Evolutionary conservation across 495 filamentous ascomycete genomes (phyloP).

Genomic region (Penicillium canescens): DNA sequence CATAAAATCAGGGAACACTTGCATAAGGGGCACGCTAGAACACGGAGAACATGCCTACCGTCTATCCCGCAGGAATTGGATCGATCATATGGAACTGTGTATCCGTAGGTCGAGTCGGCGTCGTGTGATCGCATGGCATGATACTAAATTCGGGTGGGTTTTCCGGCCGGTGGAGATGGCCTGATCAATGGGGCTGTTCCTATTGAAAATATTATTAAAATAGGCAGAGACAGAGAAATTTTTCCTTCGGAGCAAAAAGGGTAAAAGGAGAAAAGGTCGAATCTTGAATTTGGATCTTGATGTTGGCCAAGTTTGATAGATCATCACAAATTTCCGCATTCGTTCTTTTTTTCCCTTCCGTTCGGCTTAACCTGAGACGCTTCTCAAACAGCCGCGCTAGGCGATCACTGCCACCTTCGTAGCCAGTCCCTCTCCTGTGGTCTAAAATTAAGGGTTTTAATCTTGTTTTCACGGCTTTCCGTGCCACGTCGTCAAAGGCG

Average conservation of each 20-base stretch:
- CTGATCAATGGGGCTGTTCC: conserved; percentile 15
- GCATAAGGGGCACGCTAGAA: conserved; percentile 1
- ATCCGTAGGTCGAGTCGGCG: not conserved
- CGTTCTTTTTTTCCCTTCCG: conserved; percentile 1
- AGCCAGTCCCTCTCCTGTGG: conserved; percentile 1
- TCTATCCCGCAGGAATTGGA: not conserved
- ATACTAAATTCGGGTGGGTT: conserved; percentile 6
- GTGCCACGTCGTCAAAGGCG: not conserved
- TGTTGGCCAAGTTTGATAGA: not conserved
- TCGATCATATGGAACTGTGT: not conserved
- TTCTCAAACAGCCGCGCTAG: conserved; percentile 21
- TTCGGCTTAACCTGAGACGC: conserved; percentile 18
- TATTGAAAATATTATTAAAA: conserved; percentile 4
- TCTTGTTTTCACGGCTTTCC: not conserved
- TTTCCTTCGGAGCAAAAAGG: not conserved
- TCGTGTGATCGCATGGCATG: conserved; percentile 22
- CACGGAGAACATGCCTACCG: not conserved
- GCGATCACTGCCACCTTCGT: conserved; percentile 17
- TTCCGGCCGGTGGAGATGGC: conserved; percentile 9
- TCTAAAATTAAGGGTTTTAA: conserved; percentile 9
- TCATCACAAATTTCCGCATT: not conserved
- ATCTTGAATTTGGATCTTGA: not conserved
- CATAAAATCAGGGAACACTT: conserved; percentile 5
- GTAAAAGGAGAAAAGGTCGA: not conserved
- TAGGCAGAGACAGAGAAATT: not conserved